Evolutionary conservation across 2,329 filamentous ascomycete genomes (phyloP), one percentile per base, ranked within the genome.

Genomic region (Fusarium penzigii): DNA sequence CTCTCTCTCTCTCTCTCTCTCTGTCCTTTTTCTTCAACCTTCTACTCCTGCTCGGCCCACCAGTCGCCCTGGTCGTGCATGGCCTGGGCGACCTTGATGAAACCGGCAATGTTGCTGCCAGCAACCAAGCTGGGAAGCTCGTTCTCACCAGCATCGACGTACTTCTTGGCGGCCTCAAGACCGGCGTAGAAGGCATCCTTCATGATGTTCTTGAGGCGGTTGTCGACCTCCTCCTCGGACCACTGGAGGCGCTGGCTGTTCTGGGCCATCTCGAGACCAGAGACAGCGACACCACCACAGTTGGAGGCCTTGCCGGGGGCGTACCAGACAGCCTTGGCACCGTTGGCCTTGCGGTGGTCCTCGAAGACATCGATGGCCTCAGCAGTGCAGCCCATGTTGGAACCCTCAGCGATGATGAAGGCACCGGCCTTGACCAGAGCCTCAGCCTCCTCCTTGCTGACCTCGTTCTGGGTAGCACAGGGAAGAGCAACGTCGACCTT

Each of bases 371-470:
- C 89, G 68, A 99, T 97, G 63, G 93, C 93, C 61, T 89, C 92
- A 76, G 94, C 91, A 34, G 92, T 97, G 82, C 92, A 97, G 60
- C 94, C 94, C 94, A 99, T 97, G 85, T 97, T 97, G 77, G 89
- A 94, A 51, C 94, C 94, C 79, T 99, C 94, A 52, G 94, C 94
- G 62, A 97, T 87, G 79, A 91, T 95, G 72, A 87, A 85, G 69
- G 82, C 83, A 63, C 93, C 93, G 53, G 82, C 83, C 45, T 81
- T 81, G 53, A 97, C 84, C 42, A 97, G 84, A 16, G 83, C 85
- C 78, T 90, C 80, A 48, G 92, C 94, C 81, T 99, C 94, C 66
- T 94, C 91, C 70, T 87, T 86, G 69, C 84, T 92, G 68, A 99
- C 91, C 79, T 99, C 94, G 81, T 99, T 99, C 82, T 99, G 92